Evolutionary conservation across 2,329 filamentous ascomycete species (phyloP), one percentile per base, ranked within the genome.

Genomic region (Biscogniauxia mediterranea): DNA sequence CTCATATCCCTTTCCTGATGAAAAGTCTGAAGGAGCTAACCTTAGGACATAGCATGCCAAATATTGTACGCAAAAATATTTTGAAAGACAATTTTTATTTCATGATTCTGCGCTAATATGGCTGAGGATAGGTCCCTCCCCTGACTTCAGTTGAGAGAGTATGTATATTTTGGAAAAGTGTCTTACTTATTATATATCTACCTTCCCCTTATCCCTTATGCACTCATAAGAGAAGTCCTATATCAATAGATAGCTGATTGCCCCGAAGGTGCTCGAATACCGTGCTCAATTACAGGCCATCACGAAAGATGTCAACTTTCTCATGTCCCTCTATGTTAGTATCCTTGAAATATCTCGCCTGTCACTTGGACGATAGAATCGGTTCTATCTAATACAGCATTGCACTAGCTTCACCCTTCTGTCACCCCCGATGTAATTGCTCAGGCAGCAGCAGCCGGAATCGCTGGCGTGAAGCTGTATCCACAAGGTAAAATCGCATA

Each of bases 401-500:
- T 51, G 58, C 17, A 21, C 8, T 62, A 80, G 75, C 77, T 83
- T 63, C 87, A 91, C 71, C 78, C 82, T 11, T 83, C 82, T 21
- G 80, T 91, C 57, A 91, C 87, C 0, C 86, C 89, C 5, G 84
- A 87, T 21, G 85, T 86, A 11, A 91, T 97, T 69, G 83, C 83
- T 55, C 83, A 92, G 69, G 92, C 93, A 52, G 89, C 89, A 64
- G 81, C 83, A 58, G 86, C 88, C 2, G 92, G 92, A 6, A 85
- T 96, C 68, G 76, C 79, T 2, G 89, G 89, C 32, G 85, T 93
- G 55, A 93, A 93, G 76, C 83, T 87, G 54, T 92, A 93, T 68
- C 85, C 87, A 1, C 78, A 81, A 71, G 76, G 78, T 69, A 64
- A 28, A 61, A 49, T 23, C 15, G 23, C 26, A 25, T 46, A n/a